Evolutionary conservation across 768 basidiomycete species (phyloP), one percentile per base, ranked within the genome.

Genomic region (Serendipita sp.): DNA sequence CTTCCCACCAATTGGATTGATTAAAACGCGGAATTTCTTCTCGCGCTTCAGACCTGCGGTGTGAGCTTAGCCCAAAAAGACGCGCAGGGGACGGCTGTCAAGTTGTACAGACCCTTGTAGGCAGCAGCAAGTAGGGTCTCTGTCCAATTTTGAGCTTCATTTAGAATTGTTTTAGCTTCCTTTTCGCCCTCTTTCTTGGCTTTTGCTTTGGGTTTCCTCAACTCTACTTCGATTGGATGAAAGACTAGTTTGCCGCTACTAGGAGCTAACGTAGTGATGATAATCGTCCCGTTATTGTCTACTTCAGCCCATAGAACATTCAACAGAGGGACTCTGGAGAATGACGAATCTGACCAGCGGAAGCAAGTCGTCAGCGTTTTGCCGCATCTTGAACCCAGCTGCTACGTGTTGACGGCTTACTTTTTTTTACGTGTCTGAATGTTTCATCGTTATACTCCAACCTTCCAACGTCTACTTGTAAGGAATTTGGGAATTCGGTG

Each of bases 1-100:
- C 24, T 77, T 79, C n/a, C 92, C 92, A 62, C 91, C 84, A 64
- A 79, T 74, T 7, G 92, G 92, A 72, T 93, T 94, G 45, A 94
- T 78, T 47, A 94, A 71, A 5, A 92, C 79, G 67, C 83, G 82
- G 35, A 94, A 70, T 18, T 76, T 75, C 53, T 85, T 78, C 60
- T 76, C 72, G 24, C 78, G 82, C 68, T 80, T 79, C n/a, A 81
- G 72, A 46, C 81, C 87, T 78, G 70, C 16, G 5, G 13, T 13
- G 41, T 13, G 18, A 58, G 8, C 35, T 32, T 41, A 67, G 54
- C 13, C 18, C 18, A 51, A 8, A 51, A 32, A 32, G 18, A 51
- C 48, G 30, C 48, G 44, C 8, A 62, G 58, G 63, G 24, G 54
- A 65, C 15, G 45, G 45, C 56, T 8, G 38, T 35, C 63, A 44